phyloP scores from a whole-genome alignment of 495 filamentous ascomycete genomes.

The Pseudevernia furfuracea region DNA sequence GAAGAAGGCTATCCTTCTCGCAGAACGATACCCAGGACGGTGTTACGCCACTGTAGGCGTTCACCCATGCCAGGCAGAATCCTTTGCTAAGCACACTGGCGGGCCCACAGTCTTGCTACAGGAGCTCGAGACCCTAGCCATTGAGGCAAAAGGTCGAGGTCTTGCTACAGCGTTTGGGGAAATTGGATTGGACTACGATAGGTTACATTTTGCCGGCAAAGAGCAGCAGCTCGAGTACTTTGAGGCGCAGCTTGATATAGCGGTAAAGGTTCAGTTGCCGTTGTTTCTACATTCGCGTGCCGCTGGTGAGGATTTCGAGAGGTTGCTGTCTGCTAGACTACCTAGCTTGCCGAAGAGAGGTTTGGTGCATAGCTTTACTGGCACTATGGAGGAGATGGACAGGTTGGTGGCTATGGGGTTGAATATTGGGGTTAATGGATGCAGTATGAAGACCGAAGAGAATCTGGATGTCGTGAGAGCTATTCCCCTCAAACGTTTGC shows the following conservation, averaged over 20 bases:
- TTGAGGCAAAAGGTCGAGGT: constrained; percentile 38
- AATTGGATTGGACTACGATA: constrained; percentile 93
- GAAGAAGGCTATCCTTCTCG: constrained; percentile 62
- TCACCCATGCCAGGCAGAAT: constrained; percentile 74
- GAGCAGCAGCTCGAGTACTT: constrained; percentile 82
- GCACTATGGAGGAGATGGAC: constrained; percentile 72
- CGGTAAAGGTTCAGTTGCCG: constrained; percentile 68
- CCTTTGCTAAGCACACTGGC: constrained; percentile 53
- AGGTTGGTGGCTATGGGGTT: constrained; percentile 66
- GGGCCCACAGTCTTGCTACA: constrained; percentile 51
- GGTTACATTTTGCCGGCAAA: constrained; percentile 66
- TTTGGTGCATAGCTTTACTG: constrained; percentile 87
- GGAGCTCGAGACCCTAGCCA: constrained; percentile 52
- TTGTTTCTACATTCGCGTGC: constrained; percentile 88
- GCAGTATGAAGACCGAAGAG: constrained; percentile 84
- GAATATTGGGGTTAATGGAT: constrained; percentile 84
- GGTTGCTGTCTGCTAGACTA: constrained; percentile 46
- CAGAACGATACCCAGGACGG: constrained; percentile 63
- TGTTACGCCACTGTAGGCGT: constrained; percentile 88
- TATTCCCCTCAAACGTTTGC: constrained; percentile 63
- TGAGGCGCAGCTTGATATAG: constrained; percentile 67
- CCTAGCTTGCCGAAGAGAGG: constrained; percentile 58
- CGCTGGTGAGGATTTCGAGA: constrained; percentile 72
- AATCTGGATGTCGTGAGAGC: constrained; percentile 74
- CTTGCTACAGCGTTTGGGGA: constrained; percentile 81